These are phyloP conservation scores for Trichophyton rubrum DNA, from an alignment of 2,329 filamentous ascomycete genomes.

Conservation along the genomic window DNA sequence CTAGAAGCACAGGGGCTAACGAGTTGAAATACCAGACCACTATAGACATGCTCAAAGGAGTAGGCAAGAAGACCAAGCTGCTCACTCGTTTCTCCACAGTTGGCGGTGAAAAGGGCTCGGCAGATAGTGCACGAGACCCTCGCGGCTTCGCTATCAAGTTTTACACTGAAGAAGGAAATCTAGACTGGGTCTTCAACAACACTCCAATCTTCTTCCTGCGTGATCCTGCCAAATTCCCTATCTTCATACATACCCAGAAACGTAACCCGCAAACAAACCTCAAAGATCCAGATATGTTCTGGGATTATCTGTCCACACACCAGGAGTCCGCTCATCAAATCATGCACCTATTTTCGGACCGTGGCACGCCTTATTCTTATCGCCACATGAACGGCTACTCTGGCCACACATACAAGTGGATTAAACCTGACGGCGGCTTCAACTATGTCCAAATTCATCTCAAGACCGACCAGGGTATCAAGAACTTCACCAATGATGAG, in stretches of 20 bases:
- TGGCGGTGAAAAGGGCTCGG: conserved; percentile 58
- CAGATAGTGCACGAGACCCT: conserved; percentile 60
- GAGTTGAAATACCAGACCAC: conserved; percentile 20
- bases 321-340: conserved; percentile 52
- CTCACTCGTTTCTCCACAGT: conserved; percentile 63
- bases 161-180: conserved; percentile 61
- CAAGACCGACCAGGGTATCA: conserved; percentile 51
- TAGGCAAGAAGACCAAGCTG: conserved; percentile 57
- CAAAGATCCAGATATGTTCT: conserved; percentile 58
- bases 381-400: conserved; percentile 57
- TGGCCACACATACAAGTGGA: conserved; percentile 55
- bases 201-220: conserved; percentile 65
- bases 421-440: conserved; percentile 53
- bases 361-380: conserved; percentile 53
- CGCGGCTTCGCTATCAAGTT: conserved; percentile 64
- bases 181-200: conserved; percentile 46
- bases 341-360: conserved; percentile 54
- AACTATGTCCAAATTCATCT: conserved; percentile 55
- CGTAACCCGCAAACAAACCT: conserved; percentile 58
- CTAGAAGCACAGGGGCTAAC: background rate
- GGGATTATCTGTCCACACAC: conserved; percentile 50
- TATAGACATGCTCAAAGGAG: conserved; percentile 40
- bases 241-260: conserved; percentile 65
- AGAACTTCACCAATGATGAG: conserved; percentile 47
- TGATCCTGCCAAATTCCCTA: conserved; percentile 59